Percentiles rank a stretch among this genome's conserved stretches.
These are phyloP conservation scores for Solanum chaucha DNA, from an alignment of 257 asterid species.

Conservation along the genomic window DNA sequence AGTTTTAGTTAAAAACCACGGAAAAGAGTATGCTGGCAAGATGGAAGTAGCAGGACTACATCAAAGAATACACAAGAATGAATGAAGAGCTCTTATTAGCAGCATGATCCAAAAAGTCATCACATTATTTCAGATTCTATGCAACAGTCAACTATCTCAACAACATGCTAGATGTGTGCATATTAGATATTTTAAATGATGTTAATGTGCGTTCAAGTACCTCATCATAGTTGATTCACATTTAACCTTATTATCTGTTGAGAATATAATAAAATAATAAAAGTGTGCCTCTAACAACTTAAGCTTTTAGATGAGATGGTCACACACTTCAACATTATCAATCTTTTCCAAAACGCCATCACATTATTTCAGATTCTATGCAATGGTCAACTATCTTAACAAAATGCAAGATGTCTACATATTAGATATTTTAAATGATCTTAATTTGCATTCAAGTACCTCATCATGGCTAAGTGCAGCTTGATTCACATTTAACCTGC, in stretches of 20 bases:
- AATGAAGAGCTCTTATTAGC: background rate
- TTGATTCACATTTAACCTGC: constrained; percentile 64
- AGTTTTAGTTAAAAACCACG: background rate
- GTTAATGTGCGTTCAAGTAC: constrained; percentile 22
- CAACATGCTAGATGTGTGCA: background rate
- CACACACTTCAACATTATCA: background rate
- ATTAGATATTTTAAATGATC: background rate
- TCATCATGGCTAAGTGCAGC: constrained; percentile 63
- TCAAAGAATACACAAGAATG: background rate
- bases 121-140: background rate
- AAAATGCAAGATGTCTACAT: background rate
- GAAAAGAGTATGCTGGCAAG: background rate
- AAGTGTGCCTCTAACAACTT: background rate
- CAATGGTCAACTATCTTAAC: background rate
- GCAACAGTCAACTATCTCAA: background rate
- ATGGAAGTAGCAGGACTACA: background rate
- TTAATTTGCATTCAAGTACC: constrained; percentile 32
- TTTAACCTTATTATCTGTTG: constrained; percentile 29
- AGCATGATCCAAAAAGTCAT: background rate
- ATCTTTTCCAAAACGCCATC: background rate
- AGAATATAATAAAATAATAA: background rate
- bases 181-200: background rate
- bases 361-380: background rate
- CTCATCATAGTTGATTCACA: constrained; percentile 67
- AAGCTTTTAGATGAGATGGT: background rate